Evolutionary conservation across 805 yeast genomes (phyloP), one percentile per base, ranked within the genome.

Genomic region (Metschnikowia lochheadii): DNA sequence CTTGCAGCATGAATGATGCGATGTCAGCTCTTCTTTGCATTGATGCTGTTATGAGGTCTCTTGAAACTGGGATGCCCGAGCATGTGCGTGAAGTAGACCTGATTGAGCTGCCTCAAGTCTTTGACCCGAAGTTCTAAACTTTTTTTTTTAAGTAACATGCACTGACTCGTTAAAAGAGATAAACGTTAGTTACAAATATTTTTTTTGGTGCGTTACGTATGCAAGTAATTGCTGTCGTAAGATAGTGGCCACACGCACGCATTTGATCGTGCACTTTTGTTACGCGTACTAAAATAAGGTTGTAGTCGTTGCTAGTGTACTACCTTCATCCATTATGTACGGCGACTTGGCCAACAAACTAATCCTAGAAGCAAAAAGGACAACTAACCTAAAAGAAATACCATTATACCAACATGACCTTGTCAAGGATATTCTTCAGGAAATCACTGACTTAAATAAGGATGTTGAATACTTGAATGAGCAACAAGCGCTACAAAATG

Each of bases 281-380:
- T 17, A 40, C 45, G 45, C 38, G 45, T 33, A 21, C n/a, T n/a
- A 17, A 41, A 13, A 31, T 14, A 10, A n/a, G 10, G 33, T 42
- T 33, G n/a, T 31, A 17, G 38, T 33, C 38, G 38, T n/a, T 34
- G 31, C 20, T n/a, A 31, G n/a, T 26, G 11, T 20, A 20, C 10
- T 11, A 14, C n/a, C 18, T 14, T 21, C 13, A 42, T 33, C 10
- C 18, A 42, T 21, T 8, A 92, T 92, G 99, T 89, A 89, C 60
- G 97, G 97, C 29, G 97, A 91, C 59, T 60, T 80, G 5, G 97
- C 92, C 2, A 80, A 82, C 53, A 92, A 92, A 65, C 79, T 92
- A n/a, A 77, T 88, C 1, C 73, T 82, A 34, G 97, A 94, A 51
- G 94, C 97, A 14, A 86, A 90, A 54, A 74, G 98, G 56, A 72